phyloP scores from a whole-genome alignment of 352 stramenopile genomes.

The Stramenopiles sp. region DNA sequence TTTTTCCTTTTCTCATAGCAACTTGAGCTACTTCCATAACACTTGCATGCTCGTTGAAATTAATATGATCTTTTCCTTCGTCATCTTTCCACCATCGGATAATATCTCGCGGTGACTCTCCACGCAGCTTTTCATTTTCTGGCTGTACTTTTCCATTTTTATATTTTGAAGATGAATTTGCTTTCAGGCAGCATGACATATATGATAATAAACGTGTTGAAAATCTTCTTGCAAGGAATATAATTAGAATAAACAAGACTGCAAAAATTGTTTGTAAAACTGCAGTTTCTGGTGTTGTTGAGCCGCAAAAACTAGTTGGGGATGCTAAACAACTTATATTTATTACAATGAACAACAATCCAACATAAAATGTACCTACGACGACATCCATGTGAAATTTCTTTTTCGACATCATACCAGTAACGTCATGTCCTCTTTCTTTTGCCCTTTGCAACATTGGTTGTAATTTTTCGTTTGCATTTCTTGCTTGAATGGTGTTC shows the following conservation, averaged over 20 bases:
- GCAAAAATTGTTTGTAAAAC: too few relatives aligned
- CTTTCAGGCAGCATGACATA: not conserved
- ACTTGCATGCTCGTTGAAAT: not conserved
- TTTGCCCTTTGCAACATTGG: not conserved
- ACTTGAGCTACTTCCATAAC: not conserved
- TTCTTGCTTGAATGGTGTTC: slow-evolving; percentile 1
- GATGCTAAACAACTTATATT: too few relatives aligned
- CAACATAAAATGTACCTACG: not conserved
- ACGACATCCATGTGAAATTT: not conserved
- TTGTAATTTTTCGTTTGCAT: slow-evolving; percentile 7
- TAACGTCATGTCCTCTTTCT: not conserved
- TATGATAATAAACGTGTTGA: not conserved
- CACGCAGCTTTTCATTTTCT: not conserved
- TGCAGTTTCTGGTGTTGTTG: too few relatives aligned
- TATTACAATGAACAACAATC: not conserved
- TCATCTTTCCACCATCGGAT: slow-evolving; percentile 6
- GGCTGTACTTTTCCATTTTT: slow-evolving; percentile 6
- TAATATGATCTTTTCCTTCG: not conserved
- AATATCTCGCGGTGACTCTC: not conserved
- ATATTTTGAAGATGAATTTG: not conserved
- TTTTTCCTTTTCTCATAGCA: not conserved
- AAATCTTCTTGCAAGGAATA: not conserved
- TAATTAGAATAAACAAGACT: too few relatives aligned
- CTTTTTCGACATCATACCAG: not conserved
- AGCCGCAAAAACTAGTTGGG: too few relatives aligned